Conservation (phyloP, 495 filamentous ascomycete species). For the Podospora conica region DNA sequence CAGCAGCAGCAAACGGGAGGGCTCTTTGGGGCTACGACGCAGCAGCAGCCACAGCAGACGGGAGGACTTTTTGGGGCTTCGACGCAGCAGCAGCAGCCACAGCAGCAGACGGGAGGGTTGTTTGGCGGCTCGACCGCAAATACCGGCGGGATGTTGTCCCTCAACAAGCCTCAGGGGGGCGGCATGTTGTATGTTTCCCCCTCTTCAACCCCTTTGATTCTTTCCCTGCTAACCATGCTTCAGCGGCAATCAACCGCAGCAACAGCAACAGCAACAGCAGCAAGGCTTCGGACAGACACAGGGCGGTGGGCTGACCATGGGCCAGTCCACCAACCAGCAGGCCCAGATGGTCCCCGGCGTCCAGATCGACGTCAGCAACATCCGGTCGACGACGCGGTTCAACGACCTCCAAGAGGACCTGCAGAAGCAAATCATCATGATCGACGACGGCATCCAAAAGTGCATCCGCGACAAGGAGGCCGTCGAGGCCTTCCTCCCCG, state of each 20-base stretch:
- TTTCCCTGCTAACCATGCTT: conserved; percentile 15
- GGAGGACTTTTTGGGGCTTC: conserved; percentile 20
- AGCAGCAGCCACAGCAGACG: conserved; percentile 13
- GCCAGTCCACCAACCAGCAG: conserved; percentile 41
- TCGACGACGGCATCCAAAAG: conserved; percentile 67
- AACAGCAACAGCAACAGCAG: conserved; percentile 36
- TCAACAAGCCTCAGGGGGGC: conserved; percentile 16
- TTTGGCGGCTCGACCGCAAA: conserved; percentile 28
- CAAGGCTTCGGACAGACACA: conserved; percentile 34
- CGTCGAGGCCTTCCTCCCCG: conserved; percentile 55
- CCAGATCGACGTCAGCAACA: conserved; percentile 65
- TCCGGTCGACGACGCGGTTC: conserved; percentile 82
- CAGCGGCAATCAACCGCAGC: conserved; percentile 19
- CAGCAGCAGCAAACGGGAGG: conserved; percentile 24
- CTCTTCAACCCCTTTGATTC: not conserved
- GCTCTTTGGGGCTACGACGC: conserved; percentile 22
- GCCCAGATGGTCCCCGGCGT: conserved; percentile 60
- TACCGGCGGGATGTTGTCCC: conserved; percentile 44
- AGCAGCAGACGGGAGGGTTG: conserved; percentile 17
- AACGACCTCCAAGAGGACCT: conserved; percentile 78
- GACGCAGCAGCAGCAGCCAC: conserved; percentile 15
- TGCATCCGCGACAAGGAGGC: conserved; percentile 57
- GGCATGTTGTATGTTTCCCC: conserved; percentile 47
- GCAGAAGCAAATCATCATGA: conserved; percentile 64
- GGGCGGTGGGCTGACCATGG: conserved; percentile 36